Percentiles rank a stretch among this genome's conserved stretches.
These are phyloP conservation scores for Fusarium nematophilum DNA, from an alignment of 2,329 filamentous ascomycete genomes.

Conservation along the genomic window DNA sequence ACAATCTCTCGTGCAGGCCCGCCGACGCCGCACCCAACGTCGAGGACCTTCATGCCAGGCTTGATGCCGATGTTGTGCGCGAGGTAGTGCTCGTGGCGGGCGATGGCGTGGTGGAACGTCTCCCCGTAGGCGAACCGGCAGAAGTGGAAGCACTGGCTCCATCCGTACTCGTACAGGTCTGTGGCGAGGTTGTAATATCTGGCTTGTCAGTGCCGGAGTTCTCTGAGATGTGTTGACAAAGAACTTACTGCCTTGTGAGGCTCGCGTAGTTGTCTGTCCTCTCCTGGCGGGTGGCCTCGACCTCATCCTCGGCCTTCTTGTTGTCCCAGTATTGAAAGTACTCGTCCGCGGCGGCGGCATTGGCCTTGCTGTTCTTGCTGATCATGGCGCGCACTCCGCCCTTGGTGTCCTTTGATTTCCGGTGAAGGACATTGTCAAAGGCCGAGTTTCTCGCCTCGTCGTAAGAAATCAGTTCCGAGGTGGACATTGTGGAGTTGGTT, in stretches of 20 bases:
- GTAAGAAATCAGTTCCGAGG: slow-evolving; percentile 74
- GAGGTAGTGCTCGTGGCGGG: slow-evolving; percentile 95
- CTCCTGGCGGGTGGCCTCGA: slow-evolving; percentile 72
- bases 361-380: slow-evolving; percentile 76
- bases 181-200: slow-evolving; percentile 95
- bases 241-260: slow-evolving; percentile 82
- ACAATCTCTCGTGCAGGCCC: slow-evolving; percentile 94
- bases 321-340: slow-evolving; percentile 95
- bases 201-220: not conserved
- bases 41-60: slow-evolving; percentile 86
- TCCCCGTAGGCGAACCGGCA: slow-evolving; percentile 89
- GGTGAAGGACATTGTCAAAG: slow-evolving; percentile 87
- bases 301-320: slow-evolving; percentile 79
- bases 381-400: slow-evolving; percentile 84
- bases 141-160: slow-evolving; percentile 95
- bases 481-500: slow-evolving; percentile 37
- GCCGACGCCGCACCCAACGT: slow-evolving; percentile 94
- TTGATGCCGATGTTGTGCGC: slow-evolving; percentile 85
- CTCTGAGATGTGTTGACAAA: fast-evolving
- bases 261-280: slow-evolving; percentile 87
- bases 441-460: slow-evolving; percentile 83
- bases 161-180: slow-evolving; percentile 93
- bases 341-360: slow-evolving; percentile 81
- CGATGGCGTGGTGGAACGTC: slow-evolving; percentile 87
- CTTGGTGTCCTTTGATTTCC: slow-evolving; percentile 68